Percentiles rank a stretch among this genome's conserved stretches.
Conservation (phyloP, 108 stramenopile genomes). For the Mediolabrus comicus region DNA sequence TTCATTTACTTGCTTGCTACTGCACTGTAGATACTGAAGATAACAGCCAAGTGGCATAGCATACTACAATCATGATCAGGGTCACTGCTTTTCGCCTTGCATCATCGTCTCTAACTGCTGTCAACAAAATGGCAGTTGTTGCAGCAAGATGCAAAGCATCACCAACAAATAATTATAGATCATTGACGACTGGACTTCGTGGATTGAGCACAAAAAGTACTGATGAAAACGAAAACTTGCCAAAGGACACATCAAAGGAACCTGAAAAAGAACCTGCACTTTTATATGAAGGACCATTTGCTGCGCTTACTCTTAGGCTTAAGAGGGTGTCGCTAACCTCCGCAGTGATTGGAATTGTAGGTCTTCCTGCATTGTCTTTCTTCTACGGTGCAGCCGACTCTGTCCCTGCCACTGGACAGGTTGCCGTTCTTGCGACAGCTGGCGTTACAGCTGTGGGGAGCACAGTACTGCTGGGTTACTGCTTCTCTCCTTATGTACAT, state of each 20-base stretch:
- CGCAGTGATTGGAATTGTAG: conserved; percentile 62
- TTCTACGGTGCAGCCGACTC: conserved; percentile 46
- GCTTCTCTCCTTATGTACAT: conserved; percentile 82
- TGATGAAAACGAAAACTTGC: neutral
- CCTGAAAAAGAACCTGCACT: conserved; percentile 19
- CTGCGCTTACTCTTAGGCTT: conserved; percentile 62
- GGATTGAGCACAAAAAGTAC: neutral
- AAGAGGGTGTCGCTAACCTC: conserved; percentile 77
- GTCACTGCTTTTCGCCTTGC: neutral
- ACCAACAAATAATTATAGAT: neutral
- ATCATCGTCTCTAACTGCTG: neutral
- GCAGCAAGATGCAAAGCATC: neutral
- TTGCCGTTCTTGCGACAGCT: conserved; percentile 68
- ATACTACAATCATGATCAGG: neutral
- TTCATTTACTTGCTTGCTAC: too few species aligned
- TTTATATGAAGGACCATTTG: conserved; percentile 75
- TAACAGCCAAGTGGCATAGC: too few species aligned
- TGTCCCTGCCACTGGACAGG: conserved; percentile 61
- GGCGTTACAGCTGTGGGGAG: conserved; percentile 64
- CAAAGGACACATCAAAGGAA: neutral
- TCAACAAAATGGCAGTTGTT: neutral
- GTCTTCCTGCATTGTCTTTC: conserved; percentile 62
- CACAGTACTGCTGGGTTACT: conserved; percentile 76
- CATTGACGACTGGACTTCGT: neutral
- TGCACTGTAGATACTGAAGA: too few species aligned